Conservation (phyloP, 768 basidiomycete species). For the Tremella yokohamensis region DNA sequence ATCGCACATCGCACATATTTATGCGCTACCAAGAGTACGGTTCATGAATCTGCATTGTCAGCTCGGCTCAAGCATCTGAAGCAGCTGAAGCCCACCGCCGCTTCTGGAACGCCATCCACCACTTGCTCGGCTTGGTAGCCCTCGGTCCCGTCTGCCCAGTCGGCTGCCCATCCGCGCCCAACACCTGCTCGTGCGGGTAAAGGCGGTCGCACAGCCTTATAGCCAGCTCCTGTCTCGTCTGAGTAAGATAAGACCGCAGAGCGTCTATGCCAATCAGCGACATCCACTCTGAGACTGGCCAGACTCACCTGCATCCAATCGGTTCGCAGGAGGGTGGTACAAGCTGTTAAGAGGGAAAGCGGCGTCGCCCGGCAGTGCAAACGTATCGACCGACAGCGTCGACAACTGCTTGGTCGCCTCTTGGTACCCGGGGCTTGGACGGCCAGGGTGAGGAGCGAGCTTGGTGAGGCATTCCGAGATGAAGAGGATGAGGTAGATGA, state of each 20-base stretch:
- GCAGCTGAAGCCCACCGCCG: slow-evolving; percentile 55
- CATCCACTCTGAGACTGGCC: background rate
- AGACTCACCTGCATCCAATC: slow-evolving; percentile 72
- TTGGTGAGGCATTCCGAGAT: slow-evolving; percentile 95
- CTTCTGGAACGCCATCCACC: slow-evolving; percentile 99
- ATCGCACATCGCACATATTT: no score
- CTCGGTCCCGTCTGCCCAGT: slow-evolving; percentile 42
- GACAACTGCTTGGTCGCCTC: slow-evolving; percentile 82
- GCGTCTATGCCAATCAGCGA: slow-evolving; percentile 60
- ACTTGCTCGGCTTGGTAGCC: slow-evolving; percentile 86
- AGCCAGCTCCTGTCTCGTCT: slow-evolving; percentile 88
- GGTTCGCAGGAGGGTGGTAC: slow-evolving; percentile 72
- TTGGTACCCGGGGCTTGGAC: slow-evolving; percentile 57
- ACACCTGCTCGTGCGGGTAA: slow-evolving; percentile 59
- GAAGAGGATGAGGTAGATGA: slow-evolving; percentile 96
- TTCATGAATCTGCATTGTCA: slow-evolving; percentile 38
- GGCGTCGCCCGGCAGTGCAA: slow-evolving; percentile 91
- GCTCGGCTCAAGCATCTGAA: background rate
- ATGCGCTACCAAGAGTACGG: slow-evolving; percentile 31
- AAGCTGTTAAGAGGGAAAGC: slow-evolving; percentile 89
- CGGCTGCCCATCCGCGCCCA: slow-evolving; percentile 65
- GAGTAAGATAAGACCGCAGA: slow-evolving; percentile 83
- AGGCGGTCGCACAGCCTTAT: slow-evolving; percentile 78
- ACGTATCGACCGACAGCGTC: slow-evolving; percentile 88
- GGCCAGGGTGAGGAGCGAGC: slow-evolving; percentile 61